Conservation (phyloP, 257 asterid species). For the Solanum piurae region DNA sequence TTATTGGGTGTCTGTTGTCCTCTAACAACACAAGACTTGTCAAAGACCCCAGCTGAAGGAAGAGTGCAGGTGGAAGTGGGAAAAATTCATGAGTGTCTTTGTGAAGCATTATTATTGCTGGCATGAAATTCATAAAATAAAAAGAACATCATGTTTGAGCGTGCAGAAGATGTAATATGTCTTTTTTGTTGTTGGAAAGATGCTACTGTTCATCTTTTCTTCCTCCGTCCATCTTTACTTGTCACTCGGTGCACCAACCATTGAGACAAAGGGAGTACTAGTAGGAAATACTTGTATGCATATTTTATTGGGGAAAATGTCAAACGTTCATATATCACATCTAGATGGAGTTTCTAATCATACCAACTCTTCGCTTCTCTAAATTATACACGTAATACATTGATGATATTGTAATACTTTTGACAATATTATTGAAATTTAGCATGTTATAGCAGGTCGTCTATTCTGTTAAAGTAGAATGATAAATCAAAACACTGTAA, state of each 20-base stretch:
- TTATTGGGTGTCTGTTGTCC: background rate
- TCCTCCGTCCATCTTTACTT: background rate
- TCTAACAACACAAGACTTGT: background rate
- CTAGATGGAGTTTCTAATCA: background rate
- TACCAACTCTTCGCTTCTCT: background rate
- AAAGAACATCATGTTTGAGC: background rate
- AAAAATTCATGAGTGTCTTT: background rate
- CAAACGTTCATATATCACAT: background rate
- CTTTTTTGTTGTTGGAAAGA: background rate
- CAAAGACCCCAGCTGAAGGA: background rate
- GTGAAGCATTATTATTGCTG: background rate
- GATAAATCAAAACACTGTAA: background rate
- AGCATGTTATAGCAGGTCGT: background rate
- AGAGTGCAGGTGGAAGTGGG: background rate
- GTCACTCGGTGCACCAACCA: background rate
- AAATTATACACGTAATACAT: background rate
- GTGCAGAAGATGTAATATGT: background rate
- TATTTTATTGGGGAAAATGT: background rate
- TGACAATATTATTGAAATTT: background rate
- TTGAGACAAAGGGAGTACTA: background rate
- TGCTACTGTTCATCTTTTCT: background rate
- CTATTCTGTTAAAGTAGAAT: background rate
- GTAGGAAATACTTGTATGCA: background rate
- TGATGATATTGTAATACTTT: background rate
- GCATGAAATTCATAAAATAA: background rate